Percentiles rank a stretch among this genome's conserved stretches.
These are phyloP conservation scores for Steccherinum ochraceum DNA, from an alignment of 768 basidiomycete genomes.

Conservation along the genomic window DNA sequence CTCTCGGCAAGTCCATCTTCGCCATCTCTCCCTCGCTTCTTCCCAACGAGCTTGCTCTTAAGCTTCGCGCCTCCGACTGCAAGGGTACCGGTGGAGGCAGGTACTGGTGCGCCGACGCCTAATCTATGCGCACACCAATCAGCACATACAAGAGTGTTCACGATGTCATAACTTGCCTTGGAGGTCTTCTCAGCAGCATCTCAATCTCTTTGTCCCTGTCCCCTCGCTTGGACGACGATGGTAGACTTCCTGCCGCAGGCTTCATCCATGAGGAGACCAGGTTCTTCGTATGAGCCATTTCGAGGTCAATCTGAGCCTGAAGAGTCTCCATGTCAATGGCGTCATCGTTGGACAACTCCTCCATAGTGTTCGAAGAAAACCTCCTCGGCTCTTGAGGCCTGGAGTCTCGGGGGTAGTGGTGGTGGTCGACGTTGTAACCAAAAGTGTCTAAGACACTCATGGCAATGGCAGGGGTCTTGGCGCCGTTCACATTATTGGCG, in stretches of 20 bases:
- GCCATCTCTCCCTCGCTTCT: constrained; percentile 41
- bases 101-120: constrained; percentile 66
- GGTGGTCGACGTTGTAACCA: too few species aligned
- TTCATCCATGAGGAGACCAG: constrained; percentile 76
- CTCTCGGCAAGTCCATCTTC: constrained; percentile 15
- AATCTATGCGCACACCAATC: constrained; percentile 35
- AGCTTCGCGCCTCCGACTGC: constrained; percentile 56
- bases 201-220: constrained; percentile 45
- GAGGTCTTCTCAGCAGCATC: constrained; percentile 62
- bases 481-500: too few species aligned
- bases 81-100: constrained; percentile 35
- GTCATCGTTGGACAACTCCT: constrained; percentile 40
- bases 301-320: constrained; percentile 78
- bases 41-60: constrained; percentile 49
- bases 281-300: constrained; percentile 70
- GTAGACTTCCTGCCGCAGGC: constrained; percentile 28
- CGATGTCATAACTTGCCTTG: constrained; percentile 43
- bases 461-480: too few species aligned
- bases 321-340: constrained; percentile 60
- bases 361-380: constrained; percentile 19
- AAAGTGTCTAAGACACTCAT: too few species aligned
- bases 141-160: background rate
- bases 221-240: constrained; percentile 13
- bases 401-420: background rate
- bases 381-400: background rate